These are phyloP conservation scores for Coniferiporia sulphurascens DNA, from an alignment of 1,284 basidiomycete species.

Conservation along the genomic window DNA sequence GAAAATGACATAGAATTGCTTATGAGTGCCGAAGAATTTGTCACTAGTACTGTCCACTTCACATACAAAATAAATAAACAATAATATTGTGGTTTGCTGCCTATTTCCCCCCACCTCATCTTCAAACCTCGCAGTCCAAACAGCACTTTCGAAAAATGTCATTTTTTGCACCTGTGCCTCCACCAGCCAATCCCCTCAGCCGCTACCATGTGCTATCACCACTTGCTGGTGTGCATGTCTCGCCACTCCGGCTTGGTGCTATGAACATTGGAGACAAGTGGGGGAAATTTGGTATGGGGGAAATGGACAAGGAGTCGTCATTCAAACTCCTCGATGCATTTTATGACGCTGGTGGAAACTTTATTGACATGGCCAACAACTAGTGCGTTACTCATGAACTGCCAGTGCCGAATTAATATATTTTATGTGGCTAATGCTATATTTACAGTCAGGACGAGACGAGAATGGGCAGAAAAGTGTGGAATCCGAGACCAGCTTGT, in stretches of 20 bases:
- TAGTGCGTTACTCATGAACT: slow-evolving; percentile 9
- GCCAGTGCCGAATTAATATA: too few species aligned
- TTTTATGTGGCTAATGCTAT: not conserved
- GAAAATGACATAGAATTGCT: too few species aligned
- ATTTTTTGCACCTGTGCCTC: slow-evolving; percentile 8
- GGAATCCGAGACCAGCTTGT: slow-evolving; percentile 43
- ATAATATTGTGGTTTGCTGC: too few species aligned
- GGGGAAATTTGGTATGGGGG: slow-evolving; percentile 20
- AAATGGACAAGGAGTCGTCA: too few species aligned
- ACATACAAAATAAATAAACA: too few species aligned
- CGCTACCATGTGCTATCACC: slow-evolving; percentile 35
- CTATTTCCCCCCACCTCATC: too few species aligned
- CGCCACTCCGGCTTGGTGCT: slow-evolving; percentile 40
- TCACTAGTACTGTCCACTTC: too few species aligned
- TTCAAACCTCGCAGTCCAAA: too few species aligned
- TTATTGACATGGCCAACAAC: slow-evolving; percentile 6
- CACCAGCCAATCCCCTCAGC: slow-evolving; percentile 19
- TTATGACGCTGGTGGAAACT: slow-evolving; percentile 15
- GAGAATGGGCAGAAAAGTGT: slow-evolving; percentile 42
- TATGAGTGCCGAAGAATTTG: too few species aligned
- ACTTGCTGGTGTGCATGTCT: slow-evolving; percentile 37
- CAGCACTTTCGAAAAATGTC: too few species aligned
- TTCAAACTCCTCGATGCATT: too few species aligned
- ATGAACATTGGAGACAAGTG: slow-evolving; percentile 36
- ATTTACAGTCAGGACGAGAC: slow-evolving; percentile 29